Conservation (phyloP, 768 basidiomycete genomes). For the Panellus pusillus region DNA sequence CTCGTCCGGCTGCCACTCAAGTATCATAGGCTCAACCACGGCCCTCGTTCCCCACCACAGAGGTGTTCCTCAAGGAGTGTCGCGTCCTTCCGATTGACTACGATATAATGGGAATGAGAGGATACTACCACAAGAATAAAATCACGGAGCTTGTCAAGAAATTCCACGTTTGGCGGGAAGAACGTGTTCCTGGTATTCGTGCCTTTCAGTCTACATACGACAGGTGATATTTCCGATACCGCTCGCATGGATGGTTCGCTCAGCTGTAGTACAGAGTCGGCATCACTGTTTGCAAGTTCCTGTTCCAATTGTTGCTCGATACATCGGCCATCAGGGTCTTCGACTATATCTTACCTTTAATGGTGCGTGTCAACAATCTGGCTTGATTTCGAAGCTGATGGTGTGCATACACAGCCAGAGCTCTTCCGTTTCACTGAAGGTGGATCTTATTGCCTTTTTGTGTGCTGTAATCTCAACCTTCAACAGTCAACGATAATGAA, state of each 20-base stretch:
- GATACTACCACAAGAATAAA: conserved; percentile 57
- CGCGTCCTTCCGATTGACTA: conserved; percentile 50
- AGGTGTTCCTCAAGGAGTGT: conserved; percentile 70
- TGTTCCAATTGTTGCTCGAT: conserved; percentile 73
- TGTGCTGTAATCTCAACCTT: conserved; percentile 2
- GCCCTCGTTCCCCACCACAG: conserved; percentile 59
- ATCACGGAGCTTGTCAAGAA: conserved; percentile 59
- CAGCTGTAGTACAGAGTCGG: conserved; percentile 46
- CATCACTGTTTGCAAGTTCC: conserved; percentile 72
- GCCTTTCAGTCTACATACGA: conserved; percentile 89
- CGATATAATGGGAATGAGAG: conserved; percentile 78
- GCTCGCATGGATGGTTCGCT: conserved; percentile 5
- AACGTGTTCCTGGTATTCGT: conserved; percentile 70
- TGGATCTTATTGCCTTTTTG: conserved; percentile 26
- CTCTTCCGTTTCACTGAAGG: conserved; percentile 75
- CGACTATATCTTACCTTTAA: conserved; percentile 78
- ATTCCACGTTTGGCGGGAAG: conserved; percentile 69
- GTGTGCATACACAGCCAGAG: conserved; percentile 56
- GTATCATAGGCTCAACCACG: conserved; percentile 57
- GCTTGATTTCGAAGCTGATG: not conserved
- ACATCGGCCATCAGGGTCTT: conserved; percentile 74
- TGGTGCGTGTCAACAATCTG: conserved; percentile 47
- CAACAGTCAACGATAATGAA: conserved; percentile 68
- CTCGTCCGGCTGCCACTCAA: not conserved
- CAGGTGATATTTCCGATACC: conserved; percentile 44